Evolutionary conservation across 2,329 filamentous ascomycete genomes (phyloP), one percentile per base, ranked within the genome.

Genomic region (Pyrenochaeta sp.): DNA sequence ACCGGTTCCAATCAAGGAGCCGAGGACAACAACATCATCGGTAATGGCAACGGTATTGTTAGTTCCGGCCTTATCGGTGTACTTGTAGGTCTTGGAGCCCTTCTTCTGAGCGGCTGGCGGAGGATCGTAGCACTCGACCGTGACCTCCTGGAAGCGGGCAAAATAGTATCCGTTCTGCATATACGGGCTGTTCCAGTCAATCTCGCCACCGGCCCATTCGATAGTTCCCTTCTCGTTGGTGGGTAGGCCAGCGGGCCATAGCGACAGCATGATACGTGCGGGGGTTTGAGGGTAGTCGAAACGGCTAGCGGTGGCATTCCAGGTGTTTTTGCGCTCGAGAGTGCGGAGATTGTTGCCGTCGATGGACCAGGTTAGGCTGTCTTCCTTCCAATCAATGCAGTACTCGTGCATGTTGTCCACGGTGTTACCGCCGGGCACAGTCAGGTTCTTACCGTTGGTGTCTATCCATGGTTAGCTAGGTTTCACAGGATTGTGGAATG

Each of bases 271-370:
- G 38, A 99, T 83, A 59, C 93, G 89, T 11, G 92, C 76, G 3
- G 94, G 94, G 0, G 92, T 95, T 76, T 97, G 94, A 6, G 94
- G 94, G 78, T 83, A 99, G 62, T 88, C 79, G 81, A 86, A 99
- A 72, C 86, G 85, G 72, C 92, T 87, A 44, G 84, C 75, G 6
- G 90, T 95, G 9, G 78, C 75, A 75, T 99, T 96, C 85, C 87
- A 97, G 9, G 94, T 97, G 24, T 90, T 83, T 11, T 81, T 78
- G 67, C 87, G 86, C 69, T 91, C 80, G 69, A 90, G 79, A 17
- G 83, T 87, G 49, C 94, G 90, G 53, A 87, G 83, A 19, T 86
- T 79, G 41, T 87, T 77, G 66, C 90, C 93, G 67, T 99, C 91
- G 35, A 99, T 81, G 46, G 83, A 81, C 94, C 94, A 99, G 44